Evolutionary conservation across 73 alveolate genomes (phyloP).

Genomic region (Paramecium octaurelia): DNA sequence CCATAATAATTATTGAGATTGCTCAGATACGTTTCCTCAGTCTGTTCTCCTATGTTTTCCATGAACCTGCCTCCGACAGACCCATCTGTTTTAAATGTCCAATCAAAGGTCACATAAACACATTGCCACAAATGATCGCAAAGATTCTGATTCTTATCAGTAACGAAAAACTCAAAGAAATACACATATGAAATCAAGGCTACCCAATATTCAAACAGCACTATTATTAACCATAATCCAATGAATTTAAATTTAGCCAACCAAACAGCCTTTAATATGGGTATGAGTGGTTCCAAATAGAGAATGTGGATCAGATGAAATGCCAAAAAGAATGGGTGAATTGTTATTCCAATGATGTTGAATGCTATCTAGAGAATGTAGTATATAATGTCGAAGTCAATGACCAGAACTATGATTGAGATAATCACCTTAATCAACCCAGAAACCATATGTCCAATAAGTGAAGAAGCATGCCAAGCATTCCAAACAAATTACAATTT

Average conservation of each 20-base stretch:
- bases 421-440: not conserved
- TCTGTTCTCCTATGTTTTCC: not conserved
- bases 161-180: conserved; percentile 20
- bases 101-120: conserved; percentile 51
- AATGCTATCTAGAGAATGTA: conserved; percentile 21
- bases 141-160: not conserved
- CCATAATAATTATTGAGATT: conserved; percentile 34
- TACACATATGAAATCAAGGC: conserved; percentile 27
- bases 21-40: conserved; percentile 1
- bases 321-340: conserved; percentile 61
- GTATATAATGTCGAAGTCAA: conserved; percentile 47
- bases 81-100: conserved; percentile 63
- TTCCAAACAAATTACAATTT: not conserved
- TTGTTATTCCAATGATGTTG: conserved; percentile 36
- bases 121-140: conserved; percentile 45
- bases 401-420: not conserved
- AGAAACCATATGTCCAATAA: not conserved
- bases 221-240: not conserved
- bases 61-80: conserved; percentile 39
- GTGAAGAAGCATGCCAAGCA: not conserved
- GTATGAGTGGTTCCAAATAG: conserved; percentile 36
- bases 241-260: conserved; percentile 31
- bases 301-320: conserved; percentile 44
- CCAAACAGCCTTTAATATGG: conserved; percentile 32
- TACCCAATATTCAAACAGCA: not conserved